Evolutionary conservation across 441 rosid species (phyloP).

Genomic region (Brassica balearica): DNA sequence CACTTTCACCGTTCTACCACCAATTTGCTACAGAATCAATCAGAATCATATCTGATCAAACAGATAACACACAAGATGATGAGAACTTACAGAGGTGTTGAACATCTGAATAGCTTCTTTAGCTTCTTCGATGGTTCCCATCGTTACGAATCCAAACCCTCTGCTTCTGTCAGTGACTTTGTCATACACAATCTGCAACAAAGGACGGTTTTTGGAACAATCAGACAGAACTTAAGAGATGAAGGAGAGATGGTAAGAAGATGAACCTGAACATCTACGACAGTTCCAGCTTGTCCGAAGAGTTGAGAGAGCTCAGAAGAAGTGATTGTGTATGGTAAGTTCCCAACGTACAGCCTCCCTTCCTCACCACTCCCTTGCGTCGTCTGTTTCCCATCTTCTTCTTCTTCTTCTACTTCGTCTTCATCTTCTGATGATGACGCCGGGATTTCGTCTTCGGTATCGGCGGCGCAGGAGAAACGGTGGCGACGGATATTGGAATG

Average conservation of each 20-base stretch:
- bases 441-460: slow-evolving; percentile 44
- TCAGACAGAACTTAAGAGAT: not conserved
- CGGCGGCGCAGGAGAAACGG: slow-evolving; percentile 54
- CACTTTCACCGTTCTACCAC: slow-evolving; percentile 80
- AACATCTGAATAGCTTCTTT: slow-evolving; percentile 79
- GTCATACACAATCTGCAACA: slow-evolving; percentile 72
- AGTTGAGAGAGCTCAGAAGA: slow-evolving; percentile 64
- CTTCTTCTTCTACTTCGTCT: slow-evolving; percentile 31
- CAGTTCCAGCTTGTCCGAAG: slow-evolving; percentile 79
- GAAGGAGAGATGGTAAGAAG: not conserved
- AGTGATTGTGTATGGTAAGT: slow-evolving; percentile 77
- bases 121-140: slow-evolving; percentile 82
- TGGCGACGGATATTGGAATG: slow-evolving; percentile 40
- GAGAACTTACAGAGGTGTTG: slow-evolving; percentile 74
- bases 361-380: slow-evolving; percentile 51
- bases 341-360: slow-evolving; percentile 83
- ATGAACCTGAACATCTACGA: slow-evolving; percentile 72
- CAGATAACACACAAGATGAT: not conserved
- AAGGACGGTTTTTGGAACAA: not conserved
- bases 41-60: slow-evolving; percentile 5
- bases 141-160: slow-evolving; percentile 87
- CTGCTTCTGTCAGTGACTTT: slow-evolving; percentile 94
- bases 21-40: slow-evolving; percentile 67
- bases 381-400: slow-evolving; percentile 41
- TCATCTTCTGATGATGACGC: slow-evolving; percentile 12